These are phyloP conservation scores for Stephanocyclus meneghinianus DNA, from an alignment of 352 stramenopile species.

Conservation along the genomic window DNA sequence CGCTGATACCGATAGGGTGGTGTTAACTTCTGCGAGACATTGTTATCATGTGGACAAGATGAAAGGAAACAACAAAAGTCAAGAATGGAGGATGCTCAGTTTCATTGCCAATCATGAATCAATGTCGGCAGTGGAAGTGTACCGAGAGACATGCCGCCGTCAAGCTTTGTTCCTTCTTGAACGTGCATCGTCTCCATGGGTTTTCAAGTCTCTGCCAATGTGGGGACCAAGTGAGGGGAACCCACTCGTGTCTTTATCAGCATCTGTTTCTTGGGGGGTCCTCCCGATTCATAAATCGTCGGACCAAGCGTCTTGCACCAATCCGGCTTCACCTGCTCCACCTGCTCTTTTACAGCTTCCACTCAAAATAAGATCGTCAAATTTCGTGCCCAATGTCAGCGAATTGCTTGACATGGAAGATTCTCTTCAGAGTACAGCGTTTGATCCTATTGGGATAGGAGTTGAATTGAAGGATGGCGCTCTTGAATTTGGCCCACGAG, in stretches of 20 bases:
- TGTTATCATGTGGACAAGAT: constrained; percentile 56
- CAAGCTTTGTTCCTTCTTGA: constrained; percentile 54
- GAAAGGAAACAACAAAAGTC: constrained; percentile 5
- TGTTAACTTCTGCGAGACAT: constrained; percentile 65
- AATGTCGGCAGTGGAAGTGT: constrained; percentile 34
- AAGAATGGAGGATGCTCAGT: constrained; percentile 34
- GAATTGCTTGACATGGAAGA: constrained; percentile 76
- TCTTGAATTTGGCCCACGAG: constrained; percentile 15
- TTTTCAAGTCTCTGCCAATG: constrained; percentile 44
- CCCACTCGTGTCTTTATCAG: constrained; percentile 37
- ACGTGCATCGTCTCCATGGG: constrained; percentile 41
- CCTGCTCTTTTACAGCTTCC: constrained; percentile 62
- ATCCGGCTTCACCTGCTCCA: background rate
- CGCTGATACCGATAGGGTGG: constrained; percentile 21
- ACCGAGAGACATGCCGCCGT: constrained; percentile 52
- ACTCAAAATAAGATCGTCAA: constrained; percentile 65
- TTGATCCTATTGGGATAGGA: constrained; percentile 63
- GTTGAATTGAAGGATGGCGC: constrained; percentile 14
- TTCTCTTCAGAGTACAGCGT: constrained; percentile 59
- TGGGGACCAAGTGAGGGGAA: constrained; percentile 71
- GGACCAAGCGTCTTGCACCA: background rate
- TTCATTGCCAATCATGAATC: background rate
- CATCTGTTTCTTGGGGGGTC: constrained; percentile 44
- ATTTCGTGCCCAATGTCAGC: constrained; percentile 44
- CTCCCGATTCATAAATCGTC: constrained; percentile 9